phyloP scores from a whole-genome alignment of 176 grass and related monocot genomes.

The Areca catechu region DNA sequence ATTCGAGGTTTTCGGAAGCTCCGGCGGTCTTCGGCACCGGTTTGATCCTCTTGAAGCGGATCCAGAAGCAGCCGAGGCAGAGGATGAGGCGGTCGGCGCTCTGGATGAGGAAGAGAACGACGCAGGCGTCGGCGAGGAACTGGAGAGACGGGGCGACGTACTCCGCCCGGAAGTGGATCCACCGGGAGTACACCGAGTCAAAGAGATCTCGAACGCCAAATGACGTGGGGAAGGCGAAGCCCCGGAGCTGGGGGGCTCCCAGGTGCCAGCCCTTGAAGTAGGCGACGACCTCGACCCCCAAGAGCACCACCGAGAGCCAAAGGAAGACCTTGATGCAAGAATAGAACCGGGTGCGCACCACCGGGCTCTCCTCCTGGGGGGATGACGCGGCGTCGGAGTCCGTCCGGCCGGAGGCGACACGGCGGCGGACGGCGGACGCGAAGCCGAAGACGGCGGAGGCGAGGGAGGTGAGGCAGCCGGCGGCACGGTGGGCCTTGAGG shows the following conservation, averaged over 20 bases:
- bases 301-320: constrained; percentile 56
- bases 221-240: constrained; percentile 21
- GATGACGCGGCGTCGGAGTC: constrained; percentile 47
- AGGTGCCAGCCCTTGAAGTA: constrained; percentile 70
- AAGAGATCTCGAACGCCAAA: constrained; percentile 34
- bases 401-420: constrained; percentile 56
- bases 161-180: constrained; percentile 61
- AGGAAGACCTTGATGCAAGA: constrained; percentile 74
- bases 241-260: constrained; percentile 26
- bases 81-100: constrained; percentile 82
- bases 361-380: constrained; percentile 51
- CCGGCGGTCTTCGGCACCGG: constrained; percentile 34
- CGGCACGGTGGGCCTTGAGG: constrained; percentile 88
- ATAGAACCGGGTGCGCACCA: constrained; percentile 68
- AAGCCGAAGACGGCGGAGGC: constrained; percentile 53
- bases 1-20: constrained; percentile 48
- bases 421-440: constrained; percentile 47
- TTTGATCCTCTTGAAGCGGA: constrained; percentile 74
- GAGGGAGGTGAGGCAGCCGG: constrained; percentile 67
- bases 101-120: constrained; percentile 93
- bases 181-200: constrained; percentile 62
- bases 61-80: constrained; percentile 89
- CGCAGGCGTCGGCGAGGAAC: constrained; percentile 83
- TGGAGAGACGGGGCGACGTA: constrained; percentile 80
- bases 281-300: constrained; percentile 54